Percentiles rank a stretch among this genome's conserved stretches.
Conservation (phyloP, 1,139 yeast species). For the Kodamaea derodonti region DNA sequence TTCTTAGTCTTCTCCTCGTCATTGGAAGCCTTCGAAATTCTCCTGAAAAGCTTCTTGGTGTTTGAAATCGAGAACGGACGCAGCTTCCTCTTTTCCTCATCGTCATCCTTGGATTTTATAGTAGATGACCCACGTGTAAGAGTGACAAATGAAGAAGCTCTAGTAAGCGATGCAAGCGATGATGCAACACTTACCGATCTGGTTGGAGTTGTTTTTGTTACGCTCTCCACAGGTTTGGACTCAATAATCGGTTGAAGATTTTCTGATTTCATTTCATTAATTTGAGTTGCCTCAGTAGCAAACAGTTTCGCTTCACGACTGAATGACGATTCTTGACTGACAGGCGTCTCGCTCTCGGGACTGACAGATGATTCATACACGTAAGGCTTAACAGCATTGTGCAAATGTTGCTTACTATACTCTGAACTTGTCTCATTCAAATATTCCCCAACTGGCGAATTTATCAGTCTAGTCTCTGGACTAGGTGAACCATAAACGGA, state of each 20-base stretch:
- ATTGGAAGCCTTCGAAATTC: constrained; percentile 26
- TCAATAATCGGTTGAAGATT: neutral
- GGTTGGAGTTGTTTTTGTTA: neutral
- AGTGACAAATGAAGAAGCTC: neutral
- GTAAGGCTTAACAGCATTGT: neutral
- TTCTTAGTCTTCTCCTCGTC: constrained; percentile 2
- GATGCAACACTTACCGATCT: neutral
- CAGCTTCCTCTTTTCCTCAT: constrained; percentile 17
- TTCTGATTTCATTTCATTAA: neutral
- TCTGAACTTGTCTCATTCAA: neutral
- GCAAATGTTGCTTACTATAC: neutral
- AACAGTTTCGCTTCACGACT: neutral
- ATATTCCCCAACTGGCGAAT: neutral
- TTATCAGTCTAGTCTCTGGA: neutral
- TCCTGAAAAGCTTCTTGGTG: constrained; percentile 29
- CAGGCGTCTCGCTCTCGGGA: neutral
- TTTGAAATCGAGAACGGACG: constrained; percentile 25
- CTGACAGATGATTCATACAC: neutral
- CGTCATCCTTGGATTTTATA: constrained; percentile 5
- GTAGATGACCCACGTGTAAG: neutral
- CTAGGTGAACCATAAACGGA: neutral
- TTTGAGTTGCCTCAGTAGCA: neutral
- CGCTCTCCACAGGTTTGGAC: neutral
- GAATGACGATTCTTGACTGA: neutral
- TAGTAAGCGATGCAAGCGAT: neutral